Base-by-base conservation (phyloP, 2,329 filamentous ascomycete species). In the Colletotrichum agaves region DNA sequence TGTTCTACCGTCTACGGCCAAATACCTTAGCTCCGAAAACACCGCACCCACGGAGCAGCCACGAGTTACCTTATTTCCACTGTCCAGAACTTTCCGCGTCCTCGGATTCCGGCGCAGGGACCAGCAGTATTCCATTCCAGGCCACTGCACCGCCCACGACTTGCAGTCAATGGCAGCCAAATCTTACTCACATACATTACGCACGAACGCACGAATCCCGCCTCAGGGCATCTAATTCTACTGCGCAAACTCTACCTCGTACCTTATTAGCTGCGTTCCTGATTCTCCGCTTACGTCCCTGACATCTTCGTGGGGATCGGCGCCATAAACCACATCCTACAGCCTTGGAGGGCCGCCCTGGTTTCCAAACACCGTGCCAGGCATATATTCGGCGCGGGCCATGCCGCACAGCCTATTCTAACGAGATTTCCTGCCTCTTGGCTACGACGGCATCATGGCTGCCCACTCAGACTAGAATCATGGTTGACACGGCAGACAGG, bases 81-180 rank as follows among this genome's bases (percentile, higher is more conserved):
- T 7, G 1, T 27, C 41, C 21, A 49, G 41, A 35, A 33, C 19
- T 41, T 37, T 41, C 64, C 61, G 64, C 31, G 35, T 23, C 31
- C 61, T 64, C 46, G 64, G 64, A 33, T 41, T 64, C 52, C 61
- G 58, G 58, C 39, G 46, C 64, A 64, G 39, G 37, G 46, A 64
- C 41, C 64, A n/a, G 27, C 41, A 8, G 39, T n/a, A 39, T 21
- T 35, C 44, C 44, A 58, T 53, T 39, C 39, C 33, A 17, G 53
- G 44, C 63, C 44, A 53, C 37, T 13, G 15, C 41, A 35, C 35
- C 17, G 19, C 31, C 31, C 7, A 35, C 33, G 31, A 19, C 33
- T 33, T 53, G 4, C 47, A 52, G 10, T 58, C 64, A 6, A 67
- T 64, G 64, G 64, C 61, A 67, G 64, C 41, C 64, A 67, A 53